phyloP scores from a whole-genome alignment of 2,329 filamentous ascomycete species.

The Ascochyta clinopodiicola region DNA sequence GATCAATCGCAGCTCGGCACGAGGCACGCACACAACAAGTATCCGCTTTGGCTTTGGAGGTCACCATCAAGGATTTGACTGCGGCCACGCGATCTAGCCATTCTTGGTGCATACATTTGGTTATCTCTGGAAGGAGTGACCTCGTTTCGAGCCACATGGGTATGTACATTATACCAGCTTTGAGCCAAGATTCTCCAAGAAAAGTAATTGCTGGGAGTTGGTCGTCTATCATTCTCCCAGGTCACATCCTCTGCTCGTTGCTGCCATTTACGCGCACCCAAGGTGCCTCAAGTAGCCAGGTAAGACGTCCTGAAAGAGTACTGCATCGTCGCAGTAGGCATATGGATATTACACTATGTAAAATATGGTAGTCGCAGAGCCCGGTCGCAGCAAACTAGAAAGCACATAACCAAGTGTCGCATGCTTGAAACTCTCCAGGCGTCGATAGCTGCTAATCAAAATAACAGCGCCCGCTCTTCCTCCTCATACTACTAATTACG shows the following conservation, averaged over 20 bases:
- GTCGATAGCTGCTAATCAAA: not conserved
- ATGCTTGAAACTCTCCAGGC: not conserved
- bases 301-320: not conserved
- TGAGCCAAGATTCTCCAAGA: not conserved
- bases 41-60: not conserved
- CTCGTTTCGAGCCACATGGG: constrained; percentile 1
- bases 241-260: not conserved
- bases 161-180: not conserved
- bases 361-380: constrained; percentile 18
- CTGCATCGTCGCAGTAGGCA: not conserved
- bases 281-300: not conserved
- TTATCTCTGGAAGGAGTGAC: not conserved
- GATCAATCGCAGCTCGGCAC: not conserved
- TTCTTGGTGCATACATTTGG: not conserved
- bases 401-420: not conserved
- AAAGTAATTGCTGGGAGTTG: not conserved
- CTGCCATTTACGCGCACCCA: not conserved
- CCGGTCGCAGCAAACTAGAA: not conserved
- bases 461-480: not conserved
- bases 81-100: not conserved
- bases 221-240: not conserved
- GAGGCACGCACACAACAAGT: constrained; percentile 4
- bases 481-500: constrained; percentile 4
- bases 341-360: constrained; percentile 20
- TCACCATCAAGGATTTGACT: not conserved